Conservation (phyloP, 1,139 yeast species). For the Saccharomyces pastorianus region DNA sequence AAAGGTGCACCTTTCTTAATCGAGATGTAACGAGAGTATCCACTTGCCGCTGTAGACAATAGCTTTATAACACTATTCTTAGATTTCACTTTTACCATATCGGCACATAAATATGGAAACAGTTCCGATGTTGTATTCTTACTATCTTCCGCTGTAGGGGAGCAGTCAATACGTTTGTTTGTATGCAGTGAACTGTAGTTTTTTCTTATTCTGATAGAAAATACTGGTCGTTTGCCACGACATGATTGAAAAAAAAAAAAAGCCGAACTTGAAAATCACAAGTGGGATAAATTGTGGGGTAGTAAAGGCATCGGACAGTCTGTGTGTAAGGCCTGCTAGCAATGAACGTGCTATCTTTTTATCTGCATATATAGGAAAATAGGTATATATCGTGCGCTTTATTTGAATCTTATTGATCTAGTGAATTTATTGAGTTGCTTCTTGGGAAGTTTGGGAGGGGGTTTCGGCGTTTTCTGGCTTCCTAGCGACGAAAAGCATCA, state of each 20-base stretch:
- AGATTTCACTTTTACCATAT: conserved; percentile 38
- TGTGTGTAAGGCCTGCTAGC: background rate
- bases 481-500: conserved; percentile 84
- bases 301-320: background rate
- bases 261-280: background rate
- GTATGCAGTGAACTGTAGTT: background rate
- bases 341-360: background rate
- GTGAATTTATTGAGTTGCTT: background rate
- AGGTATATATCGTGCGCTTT: background rate
- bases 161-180: background rate
- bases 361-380: background rate
- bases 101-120: background rate
- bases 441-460: background rate
- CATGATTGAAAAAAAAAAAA: background rate
- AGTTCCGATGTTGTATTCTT: background rate
- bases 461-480: conserved; percentile 44
- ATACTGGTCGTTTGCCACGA: background rate
- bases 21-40: conserved; percentile 69
- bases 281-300: background rate
- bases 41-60: conserved; percentile 80
- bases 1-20: conserved; percentile 76
- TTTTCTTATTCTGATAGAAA: background rate
- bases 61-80: conserved; percentile 55
- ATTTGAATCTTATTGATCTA: background rate
- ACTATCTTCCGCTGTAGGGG: background rate